These are phyloP conservation scores for Cadophora malorum DNA, from an alignment of 2,329 filamentous ascomycete genomes.

Conservation along the genomic window DNA sequence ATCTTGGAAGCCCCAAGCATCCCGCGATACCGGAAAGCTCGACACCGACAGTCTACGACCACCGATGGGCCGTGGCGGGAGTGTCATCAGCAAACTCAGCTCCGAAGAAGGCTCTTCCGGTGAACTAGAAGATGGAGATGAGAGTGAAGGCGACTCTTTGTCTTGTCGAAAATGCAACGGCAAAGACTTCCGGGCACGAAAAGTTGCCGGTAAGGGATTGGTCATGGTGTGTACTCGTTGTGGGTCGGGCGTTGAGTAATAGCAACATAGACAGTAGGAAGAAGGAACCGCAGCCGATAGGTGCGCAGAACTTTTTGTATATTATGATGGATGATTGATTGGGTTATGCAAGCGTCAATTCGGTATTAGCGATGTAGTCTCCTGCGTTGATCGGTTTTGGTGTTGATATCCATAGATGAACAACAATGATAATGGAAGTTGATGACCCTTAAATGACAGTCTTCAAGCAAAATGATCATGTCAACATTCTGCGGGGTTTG, in stretches of 20 bases:
- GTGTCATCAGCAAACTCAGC: conserved; percentile 59
- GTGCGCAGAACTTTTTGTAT: conserved; percentile 13
- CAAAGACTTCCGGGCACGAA: conserved; percentile 67
- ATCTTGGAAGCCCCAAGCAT: conserved; percentile 52
- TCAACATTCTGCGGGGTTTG: background rate
- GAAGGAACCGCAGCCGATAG: background rate
- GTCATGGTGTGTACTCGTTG: conserved; percentile 67
- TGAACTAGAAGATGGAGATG: conserved; percentile 48
- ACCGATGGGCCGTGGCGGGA: conserved; percentile 31
- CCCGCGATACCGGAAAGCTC: conserved; percentile 33
- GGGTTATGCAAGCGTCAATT: conserved; percentile 6
- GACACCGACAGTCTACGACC: conserved; percentile 33
- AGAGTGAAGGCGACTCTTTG: conserved; percentile 49
- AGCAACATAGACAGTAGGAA: background rate
- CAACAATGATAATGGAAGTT: background rate
- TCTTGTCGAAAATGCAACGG: conserved; percentile 65
- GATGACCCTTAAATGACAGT: background rate
- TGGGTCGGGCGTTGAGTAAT: conserved; percentile 44
- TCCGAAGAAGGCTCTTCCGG: conserved; percentile 54
- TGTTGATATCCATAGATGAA: conserved; percentile 8
- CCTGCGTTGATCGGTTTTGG: background rate
- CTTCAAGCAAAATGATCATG: background rate
- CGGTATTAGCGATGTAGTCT: background rate
- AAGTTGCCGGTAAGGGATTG: conserved; percentile 57
- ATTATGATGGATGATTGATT: conserved; percentile 21